phyloP scores from a whole-genome alignment of 306 rosid species.

The Morella rubra region DNA sequence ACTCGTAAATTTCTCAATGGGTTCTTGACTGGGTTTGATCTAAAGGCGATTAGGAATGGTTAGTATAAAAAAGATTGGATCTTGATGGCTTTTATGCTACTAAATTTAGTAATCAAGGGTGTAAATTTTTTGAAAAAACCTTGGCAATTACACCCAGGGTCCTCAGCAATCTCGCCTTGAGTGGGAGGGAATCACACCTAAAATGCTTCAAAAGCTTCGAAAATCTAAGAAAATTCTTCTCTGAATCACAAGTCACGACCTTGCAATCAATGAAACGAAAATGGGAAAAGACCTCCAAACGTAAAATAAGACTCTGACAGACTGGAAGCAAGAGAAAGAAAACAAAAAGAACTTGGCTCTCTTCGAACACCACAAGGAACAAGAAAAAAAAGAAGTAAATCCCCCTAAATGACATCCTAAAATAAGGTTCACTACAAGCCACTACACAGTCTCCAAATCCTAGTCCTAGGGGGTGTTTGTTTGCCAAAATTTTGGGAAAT shows the following conservation, averaged over 20 bases:
- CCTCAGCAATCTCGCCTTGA: not conserved
- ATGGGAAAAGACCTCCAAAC: no score
- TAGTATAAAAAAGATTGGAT: not conserved
- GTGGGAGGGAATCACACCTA: not conserved
- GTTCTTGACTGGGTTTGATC: not conserved
- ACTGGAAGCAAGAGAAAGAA: no score
- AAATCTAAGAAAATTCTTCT: not conserved
- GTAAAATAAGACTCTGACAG: no score
- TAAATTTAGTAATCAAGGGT: not conserved
- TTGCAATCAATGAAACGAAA: no score
- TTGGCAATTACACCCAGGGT: not conserved
- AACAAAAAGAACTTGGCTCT: no score
- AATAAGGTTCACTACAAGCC: no score
- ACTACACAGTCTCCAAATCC: no score
- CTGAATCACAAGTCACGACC: not conserved
- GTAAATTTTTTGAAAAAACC: not conserved
- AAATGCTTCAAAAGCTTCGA: not conserved
- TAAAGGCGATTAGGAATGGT: not conserved
- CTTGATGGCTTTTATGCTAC: not conserved
- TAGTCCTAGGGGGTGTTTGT: no score
- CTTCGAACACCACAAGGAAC: no score
- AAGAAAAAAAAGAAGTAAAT: no score
- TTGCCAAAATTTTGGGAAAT: no score
- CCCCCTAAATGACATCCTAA: no score
- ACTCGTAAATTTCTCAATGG: not conserved